Evolutionary conservation across 2,329 filamentous ascomycete species (phyloP), one percentile per base, ranked within the genome.

Genomic region (Falciphora oryzae): DNA sequence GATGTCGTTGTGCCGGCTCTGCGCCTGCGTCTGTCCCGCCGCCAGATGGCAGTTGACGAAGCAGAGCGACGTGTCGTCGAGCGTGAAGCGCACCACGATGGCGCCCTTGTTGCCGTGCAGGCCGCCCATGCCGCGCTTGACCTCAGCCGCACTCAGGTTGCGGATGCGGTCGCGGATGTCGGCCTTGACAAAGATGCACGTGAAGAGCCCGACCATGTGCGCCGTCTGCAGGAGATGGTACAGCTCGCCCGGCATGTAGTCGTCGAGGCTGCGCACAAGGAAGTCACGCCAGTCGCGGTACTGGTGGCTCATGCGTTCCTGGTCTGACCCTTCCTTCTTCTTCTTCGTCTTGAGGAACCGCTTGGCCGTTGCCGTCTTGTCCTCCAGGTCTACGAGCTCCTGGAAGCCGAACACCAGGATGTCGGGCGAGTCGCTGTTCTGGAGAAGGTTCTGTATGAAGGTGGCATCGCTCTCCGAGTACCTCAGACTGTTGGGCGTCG

Each of bases 1-100:
- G 31, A 97, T 87, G 72, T 99, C 95, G 70, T 93, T 95, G 77
- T 99, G 96, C 8, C 95, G 91, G 71, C 93, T 88, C 65, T 90
- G 90, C 0, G 94, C 96, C 66, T 96, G 91, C 0, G 90, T 89
- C 75, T 99, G 95, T 0, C 95, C 95, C 0, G 95, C 95, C 25
- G 95, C 95, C 66, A 99, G 80, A 84, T 99, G 95, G 74, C 95
- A 99, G 74, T 99, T 99, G 78, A 98, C 85, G 76, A 99, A 94
- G 78, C 95, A 99, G 50, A 99, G 77, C 1, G 94, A 97, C 62
- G 89, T 95, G 75, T 99, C 93, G 72, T 99, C 95, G 2, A 99
- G 78, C 71, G 93, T 84, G 76, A 99, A 97, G n/a, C 95, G 91
- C 56, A 97, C 84, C 50, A 96, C 84, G 50, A 98, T 85, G 27